Evolutionary conservation across 2,329 filamentous ascomycete genomes (phyloP).

Genomic region (Cladosporium sp.): DNA sequence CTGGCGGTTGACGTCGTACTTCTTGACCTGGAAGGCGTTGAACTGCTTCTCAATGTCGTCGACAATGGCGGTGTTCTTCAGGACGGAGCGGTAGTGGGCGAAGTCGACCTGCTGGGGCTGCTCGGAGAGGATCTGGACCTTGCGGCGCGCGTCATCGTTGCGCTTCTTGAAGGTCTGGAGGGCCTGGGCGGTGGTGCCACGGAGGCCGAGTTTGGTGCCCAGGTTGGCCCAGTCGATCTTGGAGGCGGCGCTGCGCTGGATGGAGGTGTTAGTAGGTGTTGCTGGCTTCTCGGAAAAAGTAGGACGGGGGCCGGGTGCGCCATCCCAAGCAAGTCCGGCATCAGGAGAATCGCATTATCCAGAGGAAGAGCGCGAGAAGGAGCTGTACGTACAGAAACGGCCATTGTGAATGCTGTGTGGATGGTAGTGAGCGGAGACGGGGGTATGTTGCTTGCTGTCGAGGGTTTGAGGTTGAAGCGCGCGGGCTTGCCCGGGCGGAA

Average conservation of each 20-base stretch:
- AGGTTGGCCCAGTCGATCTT: constrained; percentile 99
- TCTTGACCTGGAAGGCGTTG: constrained; percentile 83
- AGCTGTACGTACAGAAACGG: constrained; percentile 19
- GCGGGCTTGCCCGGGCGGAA: constrained; percentile 11
- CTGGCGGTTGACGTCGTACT: constrained; percentile 91
- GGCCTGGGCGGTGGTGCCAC: constrained; percentile 87
- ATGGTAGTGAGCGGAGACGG: constrained; percentile 20
- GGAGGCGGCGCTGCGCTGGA: constrained; percentile 91
- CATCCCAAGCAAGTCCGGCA: neutral
- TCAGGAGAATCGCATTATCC: constrained; percentile 8
- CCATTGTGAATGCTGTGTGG: constrained; percentile 21
- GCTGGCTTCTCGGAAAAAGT: constrained; percentile 18
- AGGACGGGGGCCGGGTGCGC: constrained; percentile 12
- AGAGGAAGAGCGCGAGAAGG: neutral
- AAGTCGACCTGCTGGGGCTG: constrained; percentile 89
- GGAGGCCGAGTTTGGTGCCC: constrained; percentile 89
- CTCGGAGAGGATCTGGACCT: constrained; percentile 81
- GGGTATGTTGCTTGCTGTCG: constrained; percentile 13
- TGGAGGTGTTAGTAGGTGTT: constrained; percentile 20
- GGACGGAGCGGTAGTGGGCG: constrained; percentile 80
- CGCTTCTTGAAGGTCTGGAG: constrained; percentile 99
- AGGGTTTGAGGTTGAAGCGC: constrained; percentile 18
- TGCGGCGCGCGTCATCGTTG: constrained; percentile 97
- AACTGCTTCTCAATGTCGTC: constrained; percentile 98
- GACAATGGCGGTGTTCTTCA: constrained; percentile 95